These are phyloP conservation scores for Diutina catenulata DNA, from an alignment of 1,139 yeast genomes.

Conservation along the genomic window DNA sequence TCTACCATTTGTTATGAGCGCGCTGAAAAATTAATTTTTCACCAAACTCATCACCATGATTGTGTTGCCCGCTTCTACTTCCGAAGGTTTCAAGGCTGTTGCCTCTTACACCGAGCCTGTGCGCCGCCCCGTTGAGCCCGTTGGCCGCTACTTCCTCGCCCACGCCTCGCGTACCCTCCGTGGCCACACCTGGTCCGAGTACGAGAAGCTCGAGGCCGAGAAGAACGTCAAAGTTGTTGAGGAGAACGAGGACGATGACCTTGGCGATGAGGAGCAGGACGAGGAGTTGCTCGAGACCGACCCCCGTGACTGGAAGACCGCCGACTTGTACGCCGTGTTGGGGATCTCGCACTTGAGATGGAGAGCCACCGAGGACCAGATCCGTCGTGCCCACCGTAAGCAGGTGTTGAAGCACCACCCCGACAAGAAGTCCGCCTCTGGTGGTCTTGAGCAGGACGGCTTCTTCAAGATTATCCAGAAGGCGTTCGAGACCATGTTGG, in stretches of 20 bases:
- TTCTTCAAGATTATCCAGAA: slow-evolving; percentile 96
- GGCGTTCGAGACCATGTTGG: slow-evolving; percentile 85
- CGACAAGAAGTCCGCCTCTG: slow-evolving; percentile 84
- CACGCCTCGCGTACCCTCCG: slow-evolving; percentile 94
- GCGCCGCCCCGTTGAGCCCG: slow-evolving; percentile 90
- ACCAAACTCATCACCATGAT: slow-evolving; percentile 12
- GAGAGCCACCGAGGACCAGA: slow-evolving; percentile 86
- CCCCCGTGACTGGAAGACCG: slow-evolving; percentile 97
- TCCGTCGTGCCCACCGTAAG: slow-evolving; percentile 93
- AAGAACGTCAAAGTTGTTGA: slow-evolving; percentile 70
- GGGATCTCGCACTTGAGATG: slow-evolving; percentile 87
- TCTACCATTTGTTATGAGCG: too few species aligned
- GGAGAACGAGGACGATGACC: slow-evolving; percentile 57
- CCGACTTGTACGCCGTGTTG: slow-evolving; percentile 91
- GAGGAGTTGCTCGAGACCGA: slow-evolving; percentile 75
- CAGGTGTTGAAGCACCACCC: slow-evolving; percentile 97
- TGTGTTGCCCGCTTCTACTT: slow-evolving; percentile 23
- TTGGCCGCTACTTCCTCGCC: slow-evolving; percentile 90
- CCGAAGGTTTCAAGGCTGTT: slow-evolving; percentile 37
- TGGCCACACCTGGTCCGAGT: slow-evolving; percentile 98
- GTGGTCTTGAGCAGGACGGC: slow-evolving; percentile 88
- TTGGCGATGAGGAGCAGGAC: slow-evolving; percentile 69
- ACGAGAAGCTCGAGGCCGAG: slow-evolving; percentile 87
- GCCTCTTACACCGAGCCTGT: slow-evolving; percentile 52
- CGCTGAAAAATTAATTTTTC: too few species aligned